phyloP scores from a whole-genome alignment of 2,329 filamentous ascomycete genomes.

The Botrytis deweyae region DNA sequence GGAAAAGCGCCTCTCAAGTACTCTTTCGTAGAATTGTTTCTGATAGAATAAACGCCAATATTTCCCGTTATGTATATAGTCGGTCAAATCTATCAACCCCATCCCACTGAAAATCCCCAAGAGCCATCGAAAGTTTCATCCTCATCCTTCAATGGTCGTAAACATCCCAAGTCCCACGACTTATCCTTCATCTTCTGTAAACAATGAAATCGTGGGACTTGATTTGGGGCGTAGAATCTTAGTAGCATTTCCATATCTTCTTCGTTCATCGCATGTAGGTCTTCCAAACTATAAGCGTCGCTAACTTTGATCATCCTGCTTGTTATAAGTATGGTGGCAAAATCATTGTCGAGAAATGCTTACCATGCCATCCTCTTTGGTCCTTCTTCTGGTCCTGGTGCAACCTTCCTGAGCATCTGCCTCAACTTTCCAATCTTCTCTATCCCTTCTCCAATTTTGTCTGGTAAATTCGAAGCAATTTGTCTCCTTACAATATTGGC shows the following conservation, averaged over 20 bases:
- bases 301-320: conserved; percentile 87
- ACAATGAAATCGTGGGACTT: conserved; percentile 56
- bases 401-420: conserved; percentile 73
- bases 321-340: conserved; percentile 37
- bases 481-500: conserved; percentile 81
- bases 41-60: conserved; percentile 11
- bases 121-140: conserved; percentile 38
- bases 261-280: conserved; percentile 78
- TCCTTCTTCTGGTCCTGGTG: conserved; percentile 69
- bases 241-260: conserved; percentile 83
- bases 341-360: conserved; percentile 35
- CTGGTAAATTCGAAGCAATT: conserved; percentile 74
- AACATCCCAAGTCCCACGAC: conserved; percentile 52
- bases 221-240: conserved; percentile 61
- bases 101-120: conserved; percentile 40
- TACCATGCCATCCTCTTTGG: conserved; percentile 89
- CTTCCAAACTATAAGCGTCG: conserved; percentile 79
- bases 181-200: conserved; percentile 53
- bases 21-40: neutral
- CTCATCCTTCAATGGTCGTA: conserved; percentile 52
- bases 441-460: conserved; percentile 81
- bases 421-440: conserved; percentile 78
- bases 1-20: neutral
- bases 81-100: conserved; percentile 25
- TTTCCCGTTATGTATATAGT: conserved; percentile 1